phyloP scores from a whole-genome alignment of 805 yeast genomes.

The Candida krabiensis region DNA sequence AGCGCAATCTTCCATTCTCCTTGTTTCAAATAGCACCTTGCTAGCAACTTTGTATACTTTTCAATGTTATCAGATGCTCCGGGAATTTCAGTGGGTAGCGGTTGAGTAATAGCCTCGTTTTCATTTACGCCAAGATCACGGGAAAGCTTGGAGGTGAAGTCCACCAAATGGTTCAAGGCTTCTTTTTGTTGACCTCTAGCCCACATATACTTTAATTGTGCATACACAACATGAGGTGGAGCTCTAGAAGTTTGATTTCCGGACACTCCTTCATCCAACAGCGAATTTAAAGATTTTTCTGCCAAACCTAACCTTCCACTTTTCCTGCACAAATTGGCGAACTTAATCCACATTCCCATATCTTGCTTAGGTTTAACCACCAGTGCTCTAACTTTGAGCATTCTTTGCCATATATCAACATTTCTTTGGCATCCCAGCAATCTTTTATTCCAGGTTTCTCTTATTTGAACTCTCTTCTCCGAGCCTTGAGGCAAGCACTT shows the following conservation, averaged over 20 bases:
- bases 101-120: conserved; percentile 83
- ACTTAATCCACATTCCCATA: conserved; percentile 97
- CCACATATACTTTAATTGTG: conserved; percentile 97
- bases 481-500: conserved; percentile 83
- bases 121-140: conserved; percentile 85
- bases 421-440: conserved; percentile 91
- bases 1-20: conserved; percentile 97
- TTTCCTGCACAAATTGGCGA: conserved; percentile 93
- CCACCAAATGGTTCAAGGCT: conserved; percentile 82
- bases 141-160: conserved; percentile 88
- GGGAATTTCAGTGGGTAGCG: conserved; percentile 71
- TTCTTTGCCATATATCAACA: conserved; percentile 98
- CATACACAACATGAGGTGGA: conserved; percentile 96
- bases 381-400: conserved; percentile 87
- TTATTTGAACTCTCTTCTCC: conserved; percentile 72
- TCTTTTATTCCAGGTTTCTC: conserved; percentile 93
- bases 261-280: conserved; percentile 63
- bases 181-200: conserved; percentile 86
- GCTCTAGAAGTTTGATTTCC: conserved; percentile 59
- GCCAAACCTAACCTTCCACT: conserved; percentile 91
- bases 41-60: conserved; percentile 79
- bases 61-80: conserved; percentile 75
- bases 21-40: conserved; percentile 93
- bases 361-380: conserved; percentile 95
- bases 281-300: conserved; percentile 80